Evolutionary conservation across 2,329 filamentous ascomycete species (phyloP), one percentile per base, ranked within the genome.

Genomic region (Volutella citrinella): DNA sequence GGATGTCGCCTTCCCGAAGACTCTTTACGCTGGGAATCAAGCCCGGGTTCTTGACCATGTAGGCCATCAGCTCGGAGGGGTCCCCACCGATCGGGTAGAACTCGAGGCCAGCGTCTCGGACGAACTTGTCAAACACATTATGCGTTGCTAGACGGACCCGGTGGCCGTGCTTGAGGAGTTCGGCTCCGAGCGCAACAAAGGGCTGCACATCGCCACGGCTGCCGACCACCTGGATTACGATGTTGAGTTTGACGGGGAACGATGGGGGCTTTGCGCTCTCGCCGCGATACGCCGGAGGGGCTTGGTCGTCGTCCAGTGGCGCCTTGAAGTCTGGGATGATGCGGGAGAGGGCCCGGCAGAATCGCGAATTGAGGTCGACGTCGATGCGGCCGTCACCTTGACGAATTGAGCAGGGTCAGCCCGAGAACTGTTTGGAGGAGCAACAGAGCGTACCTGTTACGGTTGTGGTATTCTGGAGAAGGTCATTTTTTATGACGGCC

Each of bases 171-270:
- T 84, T 72, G 48, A 81, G 78, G 16, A 90, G 60, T 1, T 83
- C 72, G 56, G 81, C 80, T 10, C 81, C 84, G 28, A 90, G 72
- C 43, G 79, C 80, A 12, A 91, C 59, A 42, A 90, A 91, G 0
- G 86, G 86, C 50, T 90, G 85, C 4, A 85, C 81, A 48, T 91
- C 85, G n/a, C 85, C 85, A 26, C 85, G 70, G 8, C 78, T 84
- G 2, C 86, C 85, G 43, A 90, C 87, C 5, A 89, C 82, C 71
- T 87, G 87, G 40, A 90, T 81, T 13, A 87, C 84, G 32, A 90
- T 82, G 57, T 88, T 89, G 11, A 42, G 37, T 21, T 32, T 43
- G 30, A 42, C 27, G 23, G 32, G 42, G 25, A 42, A 39, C 10
- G 14, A 17, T 6, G 39, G 34, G 4, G 32, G 26, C 10, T 33